phyloP scores from a whole-genome alignment of 2,329 filamentous ascomycete genomes.

The Cucurbitaria berberidis region DNA sequence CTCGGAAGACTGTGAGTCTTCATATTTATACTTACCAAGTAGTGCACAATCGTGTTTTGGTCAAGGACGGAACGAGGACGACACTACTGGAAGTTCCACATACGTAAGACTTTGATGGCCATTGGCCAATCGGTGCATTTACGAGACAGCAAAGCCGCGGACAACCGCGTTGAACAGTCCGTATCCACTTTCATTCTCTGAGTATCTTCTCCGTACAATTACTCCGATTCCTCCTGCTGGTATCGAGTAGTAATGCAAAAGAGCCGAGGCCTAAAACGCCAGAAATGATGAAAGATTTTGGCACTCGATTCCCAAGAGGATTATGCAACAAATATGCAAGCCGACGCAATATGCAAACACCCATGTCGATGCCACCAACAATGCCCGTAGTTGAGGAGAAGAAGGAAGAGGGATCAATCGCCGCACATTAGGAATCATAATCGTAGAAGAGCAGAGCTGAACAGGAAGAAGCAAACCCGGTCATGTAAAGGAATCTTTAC shows the following conservation, averaged over 20 bases:
- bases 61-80: constrained; percentile 1
- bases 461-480: not conserved
- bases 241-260: constrained; percentile 17
- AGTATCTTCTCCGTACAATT: constrained; percentile 3
- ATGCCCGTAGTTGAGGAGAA: constrained; percentile 2
- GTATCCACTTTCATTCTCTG: constrained; percentile 16
- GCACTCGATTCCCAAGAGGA: constrained; percentile 19
- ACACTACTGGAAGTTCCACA: constrained; percentile 9
- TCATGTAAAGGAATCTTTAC: constrained; percentile 21
- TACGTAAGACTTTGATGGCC: constrained; percentile 27
- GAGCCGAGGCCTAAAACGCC: constrained; percentile 6
- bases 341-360: constrained; percentile 24
- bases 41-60: not conserved
- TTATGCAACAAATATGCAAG: constrained; percentile 28
- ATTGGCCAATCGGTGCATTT: constrained; percentile 27
- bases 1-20: not conserved
- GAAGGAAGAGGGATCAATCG: constrained; percentile 1
- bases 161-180: constrained; percentile 31
- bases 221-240: constrained; percentile 7
- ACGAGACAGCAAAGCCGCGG: constrained; percentile 31
- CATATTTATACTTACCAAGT: not conserved
- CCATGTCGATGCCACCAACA: constrained; percentile 19
- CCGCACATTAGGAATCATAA: not conserved
- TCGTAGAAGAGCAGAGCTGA: constrained; percentile 1
- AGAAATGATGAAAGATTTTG: constrained; percentile 15